These are phyloP conservation scores for Verticillium albo-atrum DNA, from an alignment of 2,329 filamentous ascomycete species.

Conservation along the genomic window DNA sequence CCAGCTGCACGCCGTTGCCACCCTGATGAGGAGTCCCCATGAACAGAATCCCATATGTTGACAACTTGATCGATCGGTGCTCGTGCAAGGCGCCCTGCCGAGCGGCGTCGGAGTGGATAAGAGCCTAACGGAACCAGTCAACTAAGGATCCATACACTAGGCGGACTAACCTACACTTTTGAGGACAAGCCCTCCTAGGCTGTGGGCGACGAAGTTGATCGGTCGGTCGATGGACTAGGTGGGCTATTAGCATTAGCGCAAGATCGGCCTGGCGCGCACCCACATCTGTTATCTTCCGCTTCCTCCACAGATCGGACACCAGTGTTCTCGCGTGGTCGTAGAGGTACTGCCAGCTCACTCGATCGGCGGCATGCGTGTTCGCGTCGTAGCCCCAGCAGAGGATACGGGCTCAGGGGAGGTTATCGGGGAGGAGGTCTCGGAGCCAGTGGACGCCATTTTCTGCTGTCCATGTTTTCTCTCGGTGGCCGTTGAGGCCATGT, in stretches of 20 bases:
- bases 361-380: conserved; percentile 17
- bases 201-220: conserved; percentile 25
- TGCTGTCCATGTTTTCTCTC: conserved; percentile 16
- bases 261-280: not conserved
- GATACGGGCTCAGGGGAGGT: conserved; percentile 26
- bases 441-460: conserved; percentile 18
- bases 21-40: conserved; percentile 33
- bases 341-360: conserved; percentile 21
- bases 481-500: conserved; percentile 19
- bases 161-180: conserved; percentile 27
- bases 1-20: conserved; percentile 22
- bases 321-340: conserved; percentile 27
- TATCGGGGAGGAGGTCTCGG: conserved; percentile 18
- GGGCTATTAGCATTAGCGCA: not conserved
- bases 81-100: conserved; percentile 18
- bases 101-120: conserved; percentile 25
- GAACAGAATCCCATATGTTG: conserved; percentile 32
- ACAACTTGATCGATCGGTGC: conserved; percentile 24
- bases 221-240: conserved; percentile 19
- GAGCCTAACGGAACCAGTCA: conserved; percentile 9
- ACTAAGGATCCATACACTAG: too few species aligned
- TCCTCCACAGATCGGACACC: conserved; percentile 25
- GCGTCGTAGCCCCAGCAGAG: conserved; percentile 29
- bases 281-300: conserved; percentile 17
- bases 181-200: conserved; percentile 25